Conservation (phyloP, 2,329 filamentous ascomycete genomes). For the Diaporthe helianthi region DNA sequence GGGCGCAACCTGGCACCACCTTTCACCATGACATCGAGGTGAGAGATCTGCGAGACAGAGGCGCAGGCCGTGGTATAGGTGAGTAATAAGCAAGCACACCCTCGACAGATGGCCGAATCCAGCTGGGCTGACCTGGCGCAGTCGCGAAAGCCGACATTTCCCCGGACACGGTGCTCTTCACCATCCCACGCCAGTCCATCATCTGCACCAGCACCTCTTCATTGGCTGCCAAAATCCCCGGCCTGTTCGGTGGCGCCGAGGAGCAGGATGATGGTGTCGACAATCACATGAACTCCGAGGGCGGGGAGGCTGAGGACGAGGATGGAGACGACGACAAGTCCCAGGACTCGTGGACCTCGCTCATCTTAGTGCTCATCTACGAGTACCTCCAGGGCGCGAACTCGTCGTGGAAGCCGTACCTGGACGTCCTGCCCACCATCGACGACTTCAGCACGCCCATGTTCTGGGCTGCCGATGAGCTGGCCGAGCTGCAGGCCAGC, state of each 20-base stretch:
- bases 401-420: slow-evolving; percentile 80
- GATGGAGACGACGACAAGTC: slow-evolving; percentile 47
- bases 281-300: slow-evolving; percentile 45
- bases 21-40: slow-evolving; percentile 62
- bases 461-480: slow-evolving; percentile 80
- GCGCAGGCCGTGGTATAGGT: slow-evolving; percentile 65
- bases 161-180: slow-evolving; percentile 80
- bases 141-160: slow-evolving; percentile 75
- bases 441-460: slow-evolving; percentile 81
- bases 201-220: slow-evolving; percentile 77
- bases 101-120: slow-evolving; percentile 7
- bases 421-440: slow-evolving; percentile 70
- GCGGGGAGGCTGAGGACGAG: slow-evolving; percentile 48
- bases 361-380: slow-evolving; percentile 82
- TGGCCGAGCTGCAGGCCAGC: slow-evolving; percentile 77
- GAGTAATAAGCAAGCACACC: slow-evolving; percentile 36
- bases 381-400: slow-evolving; percentile 66
- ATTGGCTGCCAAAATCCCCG: slow-evolving; percentile 63
- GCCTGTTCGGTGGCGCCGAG: slow-evolving; percentile 53
- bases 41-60: slow-evolving; percentile 56
- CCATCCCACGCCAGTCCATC: slow-evolving; percentile 74
- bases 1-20: slow-evolving; percentile 55
- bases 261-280: slow-evolving; percentile 36
- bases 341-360: slow-evolving; percentile 60
- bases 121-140: slow-evolving; percentile 43